phyloP scores from a whole-genome alignment of 345 rosid species.

The Citrus unshiu region DNA sequence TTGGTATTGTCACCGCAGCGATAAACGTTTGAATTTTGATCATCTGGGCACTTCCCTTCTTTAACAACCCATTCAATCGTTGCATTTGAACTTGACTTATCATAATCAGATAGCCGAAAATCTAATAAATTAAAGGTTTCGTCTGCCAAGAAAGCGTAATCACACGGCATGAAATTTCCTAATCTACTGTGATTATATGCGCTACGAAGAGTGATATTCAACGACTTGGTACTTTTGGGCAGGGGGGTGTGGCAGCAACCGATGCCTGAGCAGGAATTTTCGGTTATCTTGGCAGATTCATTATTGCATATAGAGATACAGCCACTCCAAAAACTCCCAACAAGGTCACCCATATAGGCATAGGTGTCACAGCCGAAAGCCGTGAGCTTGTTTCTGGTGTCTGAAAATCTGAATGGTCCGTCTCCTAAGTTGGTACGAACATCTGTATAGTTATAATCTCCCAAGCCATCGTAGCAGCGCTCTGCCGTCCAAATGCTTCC shows the following conservation, averaged over 20 bases:
- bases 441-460: no score
- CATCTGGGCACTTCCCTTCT: background rate
- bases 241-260: constrained; percentile 27
- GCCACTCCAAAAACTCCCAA: background rate
- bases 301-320: background rate
- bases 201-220: background rate
- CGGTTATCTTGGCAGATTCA: background rate
- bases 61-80: constrained; percentile 5
- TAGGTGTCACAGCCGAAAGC: constrained; percentile 20
- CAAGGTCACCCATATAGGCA: background rate
- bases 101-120: background rate
- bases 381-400: constrained; percentile 19
- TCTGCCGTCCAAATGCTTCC: no score
- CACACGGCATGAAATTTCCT: background rate
- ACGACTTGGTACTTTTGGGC: background rate
- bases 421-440: no score
- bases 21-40: background rate
- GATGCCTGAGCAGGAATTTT: constrained; percentile 15
- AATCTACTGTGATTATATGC: background rate
- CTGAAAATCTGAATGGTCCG: background rate
- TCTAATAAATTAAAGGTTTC: background rate
- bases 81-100: background rate
- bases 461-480: no score
- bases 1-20: background rate
- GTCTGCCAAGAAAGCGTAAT: background rate